Evolutionary conservation across 148 eudicot genomes (phyloP), one percentile per base, ranked within the genome.

Genomic region (Dianthus caryophyllus): DNA sequence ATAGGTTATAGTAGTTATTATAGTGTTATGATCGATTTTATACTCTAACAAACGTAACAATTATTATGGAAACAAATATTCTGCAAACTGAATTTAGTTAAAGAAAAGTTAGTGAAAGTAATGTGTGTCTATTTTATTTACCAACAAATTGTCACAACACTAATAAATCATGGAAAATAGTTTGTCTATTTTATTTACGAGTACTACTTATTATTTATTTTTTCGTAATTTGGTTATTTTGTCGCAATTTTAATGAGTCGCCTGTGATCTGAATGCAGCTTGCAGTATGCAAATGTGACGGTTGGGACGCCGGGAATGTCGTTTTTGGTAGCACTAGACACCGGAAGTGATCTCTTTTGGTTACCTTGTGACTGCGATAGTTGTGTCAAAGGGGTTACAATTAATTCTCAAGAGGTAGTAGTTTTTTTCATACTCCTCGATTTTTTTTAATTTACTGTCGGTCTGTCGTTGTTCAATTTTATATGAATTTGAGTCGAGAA

Each of bases 261-360:
- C 6, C 9, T 47, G 16, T 7, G 18, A 58, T 71, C 22, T 21
- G 66, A 62, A 62, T 82, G 67, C 91, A 92, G 98, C 76, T 85
- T 92, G 79, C 86, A 89, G 68, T 92, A 89, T 69, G 87, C 91
- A 60, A 81, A 84, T 74, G 94, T 92, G 67, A 77, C 91, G 21
- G 77, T 92, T 48, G 98, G 98, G 13, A 84, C 88, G 5, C 98
- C 98, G 0, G 76, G 80, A 44, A 47, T 77, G 73, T 70, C 71
- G 56, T 92, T 82, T 76, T 70, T 89, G 54, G 98, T 92, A 73
- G 96, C 96, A 43, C 93, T 92, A 25, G 98, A 92, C 76, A 92
- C 98, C 0, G 98, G 98, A 44, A 92, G 98, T 65, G 84, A 89
- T 75, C 77, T 89, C 49, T 92, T 89, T 63, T 92, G 98, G 98